Evolutionary conservation across 495 filamentous ascomycete species (phyloP).

Genomic region (Halenospora varia): DNA sequence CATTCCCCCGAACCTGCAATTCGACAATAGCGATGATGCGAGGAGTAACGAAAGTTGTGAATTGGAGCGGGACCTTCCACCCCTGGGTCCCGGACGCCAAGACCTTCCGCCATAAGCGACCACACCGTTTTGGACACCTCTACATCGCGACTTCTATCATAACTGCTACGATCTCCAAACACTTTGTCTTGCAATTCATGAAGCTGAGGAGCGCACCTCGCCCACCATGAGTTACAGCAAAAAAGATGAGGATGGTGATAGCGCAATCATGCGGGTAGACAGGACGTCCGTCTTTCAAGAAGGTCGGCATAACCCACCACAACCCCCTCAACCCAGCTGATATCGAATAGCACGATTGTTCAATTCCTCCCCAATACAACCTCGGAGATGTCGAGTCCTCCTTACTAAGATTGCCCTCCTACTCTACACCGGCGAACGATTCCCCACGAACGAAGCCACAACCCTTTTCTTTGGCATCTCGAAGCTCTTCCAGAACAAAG

Average conservation of each 20-base stretch:
- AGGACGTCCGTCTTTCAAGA: constrained; percentile 98
- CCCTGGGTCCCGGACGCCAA: too few species aligned
- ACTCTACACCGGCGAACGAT: constrained; percentile 93
- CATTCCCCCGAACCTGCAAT: too few species aligned
- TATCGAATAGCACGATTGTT: constrained; percentile 77
- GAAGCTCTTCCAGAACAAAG: constrained; percentile 99
- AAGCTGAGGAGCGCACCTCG: constrained; percentile 27
- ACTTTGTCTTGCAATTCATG: constrained; percentile 25
- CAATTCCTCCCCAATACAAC: constrained; percentile 93
- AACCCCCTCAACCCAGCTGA: constrained; percentile 20
- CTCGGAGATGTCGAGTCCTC: constrained; percentile 89
- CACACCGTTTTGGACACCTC: constrained; percentile 21
- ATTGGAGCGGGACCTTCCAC: too few species aligned
- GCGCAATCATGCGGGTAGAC: constrained; percentile 91
- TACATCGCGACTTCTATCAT: constrained; percentile 21
- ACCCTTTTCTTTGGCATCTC: constrained; percentile 99
- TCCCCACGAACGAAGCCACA: constrained; percentile 95
- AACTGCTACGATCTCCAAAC: constrained; percentile 7
- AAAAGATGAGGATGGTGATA: constrained; percentile 96
- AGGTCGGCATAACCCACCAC: constrained; percentile 55
- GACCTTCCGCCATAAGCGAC: constrained; percentile 14
- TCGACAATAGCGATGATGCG: too few species aligned
- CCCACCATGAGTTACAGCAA: constrained; percentile 87
- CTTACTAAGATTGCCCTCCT: constrained; percentile 97
- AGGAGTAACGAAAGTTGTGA: too few species aligned